Conservation (phyloP, 2,329 filamentous ascomycete species). For the Atkinsonella hypoxylon region DNA sequence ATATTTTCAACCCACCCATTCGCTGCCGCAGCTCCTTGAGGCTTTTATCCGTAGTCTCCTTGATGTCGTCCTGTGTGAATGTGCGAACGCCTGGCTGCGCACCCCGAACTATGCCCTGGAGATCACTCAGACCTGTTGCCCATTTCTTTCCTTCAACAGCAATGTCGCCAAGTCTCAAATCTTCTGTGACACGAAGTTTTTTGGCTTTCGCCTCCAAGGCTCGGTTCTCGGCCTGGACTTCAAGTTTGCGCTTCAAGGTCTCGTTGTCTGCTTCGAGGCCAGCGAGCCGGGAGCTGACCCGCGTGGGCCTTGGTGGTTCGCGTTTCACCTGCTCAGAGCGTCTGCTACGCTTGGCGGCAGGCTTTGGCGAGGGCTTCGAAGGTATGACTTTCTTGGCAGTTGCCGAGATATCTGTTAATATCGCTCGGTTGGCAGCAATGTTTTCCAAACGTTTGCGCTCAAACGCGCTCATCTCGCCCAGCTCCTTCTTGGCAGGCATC, state of each 20-base stretch:
- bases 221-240: constrained; percentile 34
- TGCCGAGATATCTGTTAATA: constrained; percentile 65
- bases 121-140: constrained; percentile 53
- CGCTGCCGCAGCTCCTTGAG: constrained; percentile 61
- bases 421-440: constrained; percentile 71
- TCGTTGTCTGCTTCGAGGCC: constrained; percentile 38
- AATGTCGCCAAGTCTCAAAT: constrained; percentile 64
- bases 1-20: constrained; percentile 68
- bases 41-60: constrained; percentile 65
- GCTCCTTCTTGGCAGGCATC: constrained; percentile 36
- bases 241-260: constrained; percentile 36
- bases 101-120: constrained; percentile 45
- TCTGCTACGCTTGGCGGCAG: constrained; percentile 23
- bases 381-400: constrained; percentile 60
- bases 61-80: constrained; percentile 73
- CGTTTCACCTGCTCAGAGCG: constrained; percentile 32
- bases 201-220: constrained; percentile 42
- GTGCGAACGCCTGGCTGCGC: constrained; percentile 75
- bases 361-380: constrained; percentile 35
- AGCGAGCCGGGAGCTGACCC: constrained; percentile 46
- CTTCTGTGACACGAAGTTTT: constrained; percentile 37
- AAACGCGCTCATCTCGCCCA: constrained; percentile 60
- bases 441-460: constrained; percentile 77
- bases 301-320: constrained; percentile 36
- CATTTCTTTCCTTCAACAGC: constrained; percentile 70